Evolutionary conservation across 163 green algal genomes (phyloP).

Genomic region (Volvox carteri): DNA sequence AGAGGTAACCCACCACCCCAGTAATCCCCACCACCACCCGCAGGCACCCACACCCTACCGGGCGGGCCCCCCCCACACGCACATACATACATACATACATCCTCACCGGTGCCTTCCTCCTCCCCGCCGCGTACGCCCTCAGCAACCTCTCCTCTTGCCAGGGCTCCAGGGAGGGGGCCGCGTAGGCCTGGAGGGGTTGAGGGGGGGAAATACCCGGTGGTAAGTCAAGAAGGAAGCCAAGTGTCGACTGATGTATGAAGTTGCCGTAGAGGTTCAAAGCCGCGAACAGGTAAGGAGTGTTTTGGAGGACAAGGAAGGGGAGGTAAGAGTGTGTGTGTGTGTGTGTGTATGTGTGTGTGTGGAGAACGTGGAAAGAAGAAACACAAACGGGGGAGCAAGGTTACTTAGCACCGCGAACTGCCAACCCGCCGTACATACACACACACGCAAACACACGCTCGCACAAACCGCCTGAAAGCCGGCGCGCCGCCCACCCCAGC

Average conservation of each 20-base stretch:
- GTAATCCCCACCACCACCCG: too few relatives aligned
- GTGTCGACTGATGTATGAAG: background rate
- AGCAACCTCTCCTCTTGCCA: conserved; percentile 58
- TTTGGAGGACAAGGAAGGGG: background rate
- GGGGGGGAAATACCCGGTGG: too few relatives aligned
- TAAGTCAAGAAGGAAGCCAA: too few relatives aligned
- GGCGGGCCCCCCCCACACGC: too few relatives aligned
- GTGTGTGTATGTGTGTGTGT: background rate
- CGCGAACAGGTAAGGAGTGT: background rate
- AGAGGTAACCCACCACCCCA: too few relatives aligned
- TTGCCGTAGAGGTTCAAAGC: background rate
- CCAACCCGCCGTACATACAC: background rate
- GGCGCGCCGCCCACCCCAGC: too few relatives aligned
- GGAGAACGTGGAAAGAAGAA: background rate
- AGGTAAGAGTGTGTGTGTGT: background rate
- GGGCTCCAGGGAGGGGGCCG: conserved; percentile 22
- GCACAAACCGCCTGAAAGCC: background rate
- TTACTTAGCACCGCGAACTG: too few relatives aligned
- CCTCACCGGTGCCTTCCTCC: conserved; percentile 49
- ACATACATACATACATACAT: too few relatives aligned
- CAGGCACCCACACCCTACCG: background rate
- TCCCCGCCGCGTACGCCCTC: conserved; percentile 48
- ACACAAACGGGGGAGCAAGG: background rate
- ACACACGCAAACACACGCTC: background rate
- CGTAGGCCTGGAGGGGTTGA: background rate